Percentiles rank a stretch among this genome's conserved stretches.
Evolutionary conservation across 2,329 filamentous ascomycete genomes (phyloP).

Genomic region (Ceratocystis lukuohia): DNA sequence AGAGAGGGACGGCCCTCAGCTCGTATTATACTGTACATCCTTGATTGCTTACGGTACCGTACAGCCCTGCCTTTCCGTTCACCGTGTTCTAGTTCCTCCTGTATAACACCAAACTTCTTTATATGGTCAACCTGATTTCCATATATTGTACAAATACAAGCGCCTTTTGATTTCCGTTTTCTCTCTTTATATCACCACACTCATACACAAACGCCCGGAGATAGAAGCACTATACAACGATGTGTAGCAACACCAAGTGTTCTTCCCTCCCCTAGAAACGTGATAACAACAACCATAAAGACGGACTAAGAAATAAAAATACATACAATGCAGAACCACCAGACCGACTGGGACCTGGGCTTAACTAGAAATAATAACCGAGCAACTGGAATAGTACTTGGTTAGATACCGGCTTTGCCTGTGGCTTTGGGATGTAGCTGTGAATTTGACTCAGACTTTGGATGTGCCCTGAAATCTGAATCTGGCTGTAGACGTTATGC

Average conservation of each 20-base stretch:
- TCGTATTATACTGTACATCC: background rate
- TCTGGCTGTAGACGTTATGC: constrained; percentile 26
- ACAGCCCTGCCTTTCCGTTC: background rate
- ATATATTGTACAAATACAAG: constrained; percentile 27
- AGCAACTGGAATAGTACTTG: background rate
- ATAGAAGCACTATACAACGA: background rate
- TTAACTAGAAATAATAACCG: background rate
- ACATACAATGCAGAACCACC: constrained; percentile 8
- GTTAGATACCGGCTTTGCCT: background rate
- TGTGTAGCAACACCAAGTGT: background rate
- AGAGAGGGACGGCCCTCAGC: background rate
- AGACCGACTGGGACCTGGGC: constrained; percentile 3
- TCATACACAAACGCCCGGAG: background rate
- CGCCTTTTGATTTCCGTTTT: constrained; percentile 3
- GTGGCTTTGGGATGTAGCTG: background rate
- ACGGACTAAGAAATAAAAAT: constrained; percentile 6
- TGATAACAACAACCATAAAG: background rate
- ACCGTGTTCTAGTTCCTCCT: background rate
- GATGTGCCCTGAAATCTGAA: background rate
- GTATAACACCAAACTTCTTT: constrained; percentile 11
- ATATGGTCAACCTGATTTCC: constrained; percentile 11
- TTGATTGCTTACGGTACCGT: background rate
- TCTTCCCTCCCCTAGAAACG: background rate
- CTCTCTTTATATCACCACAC: constrained; percentile 5
- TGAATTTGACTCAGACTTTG: background rate